Evolutionary conservation across 305 asterid species (phyloP), one percentile per base, ranked within the genome.

Genomic region (Coffea humblotiana): DNA sequence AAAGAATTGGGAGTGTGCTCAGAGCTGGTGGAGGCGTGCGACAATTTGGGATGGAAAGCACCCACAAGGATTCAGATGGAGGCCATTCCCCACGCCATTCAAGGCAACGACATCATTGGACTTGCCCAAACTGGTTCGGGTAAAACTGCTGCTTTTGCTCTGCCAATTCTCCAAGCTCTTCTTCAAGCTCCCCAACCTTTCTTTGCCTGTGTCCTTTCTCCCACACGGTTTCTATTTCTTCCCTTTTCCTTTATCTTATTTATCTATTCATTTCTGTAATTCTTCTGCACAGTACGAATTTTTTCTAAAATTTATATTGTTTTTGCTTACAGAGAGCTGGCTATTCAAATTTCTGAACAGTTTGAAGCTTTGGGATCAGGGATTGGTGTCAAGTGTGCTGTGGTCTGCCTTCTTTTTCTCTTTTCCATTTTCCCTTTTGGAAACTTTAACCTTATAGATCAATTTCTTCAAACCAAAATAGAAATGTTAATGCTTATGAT

Each of bases 61-160:
- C 97, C 98, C 7, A 83, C 97, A 12, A 93, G 81, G 80, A 93
- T 95, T 56, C 98, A 95, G 83, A 74, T 86, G 21, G 97, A 95
- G 83, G 88, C 98, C 45, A 93, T 95, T 64, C 98, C 98, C 32
- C 84, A 83, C 71, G 98, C 97, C 1, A 82, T 94, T 0, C 86
- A 91, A 78, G 88, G 98, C 11, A 93, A 84, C 79, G 98, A 94
- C 80, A 81, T 95, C 11, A 93, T 95, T 75, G 98, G 93, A 45
- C 96, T 95, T 8, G 97, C 97, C 13, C 97, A 94, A 86, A 95
- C 99, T 9, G 98, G 99, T 78, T 95, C 99, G 7, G 99, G 98
- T 56, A 94, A 95, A 87, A 95, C 99, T 15, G 99, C 95, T 1
- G 99, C 99, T 2, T 94, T 94, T 70, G 99, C 99, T 1, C 85